Base-by-base conservation (phyloP, 345 rosid species). In the Cochlearia excelsa region DNA sequence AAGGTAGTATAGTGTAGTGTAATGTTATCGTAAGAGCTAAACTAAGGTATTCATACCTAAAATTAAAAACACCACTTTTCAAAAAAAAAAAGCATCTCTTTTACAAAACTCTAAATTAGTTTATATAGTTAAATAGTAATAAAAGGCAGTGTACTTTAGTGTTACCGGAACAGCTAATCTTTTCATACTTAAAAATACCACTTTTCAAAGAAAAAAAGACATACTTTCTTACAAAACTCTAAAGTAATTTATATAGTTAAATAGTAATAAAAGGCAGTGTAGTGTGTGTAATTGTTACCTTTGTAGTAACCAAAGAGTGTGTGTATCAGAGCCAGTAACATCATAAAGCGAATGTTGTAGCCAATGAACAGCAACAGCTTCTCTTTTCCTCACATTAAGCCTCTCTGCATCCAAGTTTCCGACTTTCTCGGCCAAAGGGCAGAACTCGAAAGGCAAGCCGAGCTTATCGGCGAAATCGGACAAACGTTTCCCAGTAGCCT, bases 361-460 rank as follows among this genome's bases (percentile, higher is more conserved):
- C 99, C 95, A 84, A 67, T 93, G 99, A 46, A 93, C 97, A 45
- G 99, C 99, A 2, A 93, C 80, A 28, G 97, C 97, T 72, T 93
- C 99, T 64, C 86, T 82, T 79, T 85, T 87, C 68, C 82, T 82
- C 34, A 89, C 78, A 45, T 84, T 84, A 4, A 93, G 83, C 61
- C 77, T 75, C 60, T 87, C 96, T 0, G 84, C 85, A 16, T 89
- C 90, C 69, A 93, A 65, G 60, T 85, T 89, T 27, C 99, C 99
- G 39, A 82, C 96, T 59, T 82, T 93, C 3, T 85, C 95, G 3
- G 97, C 95, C 38, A 93, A 53, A 29, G 95, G 90, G n/a, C 77
- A 60, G 65, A 89, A 93, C 56, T 93, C 99, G 26, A 93, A 93
- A 23, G 96, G 92, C 7, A 93, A 70, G 0, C 97, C 92, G 30